Percentiles rank a stretch among this genome's conserved stretches.
Conservation (phyloP, 148 eudicot species). For the Mesembryanthemum crystallinum region DNA sequence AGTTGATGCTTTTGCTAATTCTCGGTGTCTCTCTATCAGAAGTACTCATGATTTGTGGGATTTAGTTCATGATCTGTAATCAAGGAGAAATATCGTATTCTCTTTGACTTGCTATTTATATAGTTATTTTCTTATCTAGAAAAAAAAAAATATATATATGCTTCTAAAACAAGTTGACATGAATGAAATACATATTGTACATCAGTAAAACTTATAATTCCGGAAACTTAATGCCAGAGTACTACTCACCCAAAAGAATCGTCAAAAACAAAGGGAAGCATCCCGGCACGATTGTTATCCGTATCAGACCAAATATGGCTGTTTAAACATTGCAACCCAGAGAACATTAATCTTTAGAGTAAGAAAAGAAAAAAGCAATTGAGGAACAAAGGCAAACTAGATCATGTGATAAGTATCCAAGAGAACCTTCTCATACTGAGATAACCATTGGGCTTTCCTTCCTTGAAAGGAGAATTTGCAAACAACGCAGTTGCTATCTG, state of each 20-base stretch:
- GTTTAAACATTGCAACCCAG: constrained; percentile 28
- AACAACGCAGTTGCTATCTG: constrained; percentile 96
- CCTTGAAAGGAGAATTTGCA: constrained; percentile 98
- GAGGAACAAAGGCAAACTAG: constrained; percentile 8
- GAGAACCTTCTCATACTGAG: constrained; percentile 89
- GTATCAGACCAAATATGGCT: constrained; percentile 95
- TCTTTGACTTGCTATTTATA: too few species aligned
- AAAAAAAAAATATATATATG: too few species aligned
- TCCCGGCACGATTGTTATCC: constrained; percentile 79
- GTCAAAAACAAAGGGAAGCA: constrained; percentile 95
- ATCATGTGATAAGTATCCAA: constrained; percentile 6
- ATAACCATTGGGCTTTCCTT: constrained; percentile 95
- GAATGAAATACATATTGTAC: neutral
- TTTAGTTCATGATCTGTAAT: too few species aligned
- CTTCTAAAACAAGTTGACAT: neutral
- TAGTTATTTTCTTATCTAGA: too few species aligned
- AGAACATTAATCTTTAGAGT: constrained; percentile 13
- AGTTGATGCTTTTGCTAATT: too few species aligned
- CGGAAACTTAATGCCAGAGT: neutral
- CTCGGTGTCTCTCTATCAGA: too few species aligned
- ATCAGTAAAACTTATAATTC: neutral
- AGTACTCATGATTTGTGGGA: too few species aligned
- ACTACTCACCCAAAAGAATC: constrained; percentile 79
- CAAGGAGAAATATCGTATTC: too few species aligned
- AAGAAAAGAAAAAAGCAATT: neutral